Conservation (phyloP, 306 rosid genomes). For the Gastrolobium bilobum region DNA sequence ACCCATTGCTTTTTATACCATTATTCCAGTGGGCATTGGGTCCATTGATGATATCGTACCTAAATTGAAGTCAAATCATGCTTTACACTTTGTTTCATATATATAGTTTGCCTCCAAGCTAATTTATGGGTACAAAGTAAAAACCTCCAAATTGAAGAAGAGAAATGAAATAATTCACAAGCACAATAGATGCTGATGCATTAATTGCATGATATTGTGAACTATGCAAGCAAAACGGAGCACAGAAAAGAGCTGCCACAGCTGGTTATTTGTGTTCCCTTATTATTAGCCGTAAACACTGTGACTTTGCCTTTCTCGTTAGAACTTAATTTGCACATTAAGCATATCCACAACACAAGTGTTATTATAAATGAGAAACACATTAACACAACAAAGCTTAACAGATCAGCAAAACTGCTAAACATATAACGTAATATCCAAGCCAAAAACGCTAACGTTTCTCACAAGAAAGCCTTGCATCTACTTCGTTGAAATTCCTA, state of each 20-base stretch:
- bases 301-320: background rate
- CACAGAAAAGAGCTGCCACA: background rate
- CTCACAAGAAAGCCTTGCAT: background rate
- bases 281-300: background rate
- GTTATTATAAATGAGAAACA: background rate
- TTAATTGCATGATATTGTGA: background rate
- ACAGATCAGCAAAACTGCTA: background rate
- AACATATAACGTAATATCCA: conserved; percentile 8
- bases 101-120: background rate
- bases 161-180: conserved; percentile 15
- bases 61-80: conserved; percentile 12
- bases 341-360: background rate
- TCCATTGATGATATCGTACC: background rate
- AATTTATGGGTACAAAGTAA: background rate
- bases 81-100: background rate
- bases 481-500: background rate
- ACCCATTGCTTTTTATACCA: conserved; percentile 9
- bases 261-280: background rate
- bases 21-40: background rate
- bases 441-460: background rate
- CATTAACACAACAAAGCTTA: background rate
- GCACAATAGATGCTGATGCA: background rate
- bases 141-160: background rate
- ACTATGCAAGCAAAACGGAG: conserved; percentile 1
- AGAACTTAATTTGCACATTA: background rate